Base-by-base conservation (phyloP, 129 eudicot genomes). In the Tagetes erecta region DNA sequence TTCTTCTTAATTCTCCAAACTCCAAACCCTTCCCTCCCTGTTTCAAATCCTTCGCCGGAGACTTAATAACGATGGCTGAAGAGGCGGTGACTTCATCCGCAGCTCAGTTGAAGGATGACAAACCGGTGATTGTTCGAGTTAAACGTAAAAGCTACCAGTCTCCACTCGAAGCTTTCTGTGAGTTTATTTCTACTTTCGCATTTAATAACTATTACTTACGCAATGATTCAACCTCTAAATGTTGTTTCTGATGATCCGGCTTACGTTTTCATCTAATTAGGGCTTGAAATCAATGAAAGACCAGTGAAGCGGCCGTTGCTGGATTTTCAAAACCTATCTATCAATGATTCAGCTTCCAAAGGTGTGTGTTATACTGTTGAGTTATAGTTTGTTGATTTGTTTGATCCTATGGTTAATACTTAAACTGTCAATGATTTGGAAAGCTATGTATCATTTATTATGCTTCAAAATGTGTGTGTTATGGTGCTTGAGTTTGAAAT, bases 241-340 rank as follows among this genome's bases (percentile, higher is more conserved):
- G 40, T 46, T 34, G 71, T 31, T 45, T 64, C 44, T 12, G 13
- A 0, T 67, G 11, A 3, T 40, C 78, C 13, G 9, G 40, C 11
- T 64, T n/a, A 3, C 35, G 36, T 62, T 63, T 53, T 52, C 6
- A 27, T 71, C 13, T 13, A 65, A 70, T 42, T 75, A 94, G 98
- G 98, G 99, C 97, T 94, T 63, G 99, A 94, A 85, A 83, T 94
- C 65, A 87, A 85, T 37, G 99, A 86, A 72, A 84, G 99, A 70
- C 96, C 99, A 27, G 38, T 82, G 58, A 94, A 92, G 80, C 85
- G 88, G 59, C 85, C 94, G 31, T 81, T 85, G 81, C 65, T 91
- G 41, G 99, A 94, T 73, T 88, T 94, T 65, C 85, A 47, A n/a
- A 94, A 90, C 62, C 87, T 94, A 10, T 88, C 98, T 3, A 45